Evolutionary conservation across 148 eudicot genomes (phyloP).

Genomic region (Persicaria maculosa): DNA sequence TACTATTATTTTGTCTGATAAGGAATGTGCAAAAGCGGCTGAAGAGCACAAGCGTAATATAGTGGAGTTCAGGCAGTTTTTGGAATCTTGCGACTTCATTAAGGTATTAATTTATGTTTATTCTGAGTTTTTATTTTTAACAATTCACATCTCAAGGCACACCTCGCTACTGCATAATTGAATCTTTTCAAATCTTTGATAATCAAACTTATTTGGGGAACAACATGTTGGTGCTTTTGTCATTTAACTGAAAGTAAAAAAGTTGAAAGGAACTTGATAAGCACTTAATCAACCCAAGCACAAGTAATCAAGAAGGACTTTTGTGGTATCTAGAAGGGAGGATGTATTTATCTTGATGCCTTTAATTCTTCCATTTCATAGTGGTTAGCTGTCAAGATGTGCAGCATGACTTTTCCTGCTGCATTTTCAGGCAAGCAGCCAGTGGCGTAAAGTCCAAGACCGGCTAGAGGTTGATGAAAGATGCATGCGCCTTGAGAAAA

Average conservation of each 20-base stretch:
- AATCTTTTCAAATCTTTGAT: not conserved
- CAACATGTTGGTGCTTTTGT: not conserved
- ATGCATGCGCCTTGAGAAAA: constrained; percentile 80
- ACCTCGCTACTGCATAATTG: too few relatives aligned
- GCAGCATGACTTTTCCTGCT: constrained; percentile 8
- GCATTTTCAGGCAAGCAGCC: constrained; percentile 71
- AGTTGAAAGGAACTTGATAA: not conserved
- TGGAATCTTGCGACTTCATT: constrained; percentile 92
- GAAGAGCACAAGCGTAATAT: constrained; percentile 65
- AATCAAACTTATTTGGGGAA: not conserved
- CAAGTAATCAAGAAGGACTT: not conserved
- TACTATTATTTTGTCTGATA: not conserved
- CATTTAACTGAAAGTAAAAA: not conserved
- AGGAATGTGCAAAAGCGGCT: constrained; percentile 78
- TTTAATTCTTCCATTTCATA: not conserved
- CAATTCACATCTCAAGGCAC: too few relatives aligned
- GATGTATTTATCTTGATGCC: not conserved
- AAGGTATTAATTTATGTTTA: constrained; percentile 33
- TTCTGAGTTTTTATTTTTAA: not conserved
- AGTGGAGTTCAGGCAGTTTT: constrained; percentile 61
- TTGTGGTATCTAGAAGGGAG: not conserved
- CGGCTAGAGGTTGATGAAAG: constrained; percentile 92
- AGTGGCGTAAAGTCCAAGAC: constrained; percentile 96
- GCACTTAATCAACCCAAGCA: not conserved
- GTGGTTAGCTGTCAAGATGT: not conserved